Percentiles rank a stretch among this genome's conserved stretches.
phyloP scores from a whole-genome alignment of 2,329 filamentous ascomycete species.

The Pestalotiopsis sp. region DNA sequence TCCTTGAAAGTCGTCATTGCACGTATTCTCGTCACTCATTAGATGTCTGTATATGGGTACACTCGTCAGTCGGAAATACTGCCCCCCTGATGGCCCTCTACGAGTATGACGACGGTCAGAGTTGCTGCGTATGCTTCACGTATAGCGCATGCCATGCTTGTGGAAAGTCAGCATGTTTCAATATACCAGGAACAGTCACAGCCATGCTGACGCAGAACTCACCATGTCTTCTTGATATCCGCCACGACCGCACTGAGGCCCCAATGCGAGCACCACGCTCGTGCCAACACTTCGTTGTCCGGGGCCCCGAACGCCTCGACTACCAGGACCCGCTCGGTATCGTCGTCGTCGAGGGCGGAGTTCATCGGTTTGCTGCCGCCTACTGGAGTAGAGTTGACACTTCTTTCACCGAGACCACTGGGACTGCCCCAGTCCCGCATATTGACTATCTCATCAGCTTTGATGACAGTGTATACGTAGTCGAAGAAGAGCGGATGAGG shows the following conservation, averaged over 20 bases:
- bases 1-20: neutral
- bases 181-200: neutral
- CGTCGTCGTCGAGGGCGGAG: slow-evolving; percentile 40
- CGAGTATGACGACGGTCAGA: slow-evolving; percentile 71
- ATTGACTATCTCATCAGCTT: slow-evolving; percentile 66
- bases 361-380: slow-evolving; percentile 24
- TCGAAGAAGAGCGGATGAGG: slow-evolving; percentile 75
- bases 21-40: neutral
- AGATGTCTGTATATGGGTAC: neutral
- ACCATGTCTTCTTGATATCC: slow-evolving; percentile 70
- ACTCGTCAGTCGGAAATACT: neutral
- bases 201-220: slow-evolving; percentile 31
- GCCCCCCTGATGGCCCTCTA: slow-evolving; percentile 48
- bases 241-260: slow-evolving; percentile 73
- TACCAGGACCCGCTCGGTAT: slow-evolving; percentile 69
- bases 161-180: slow-evolving; percentile 18
- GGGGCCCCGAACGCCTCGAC: slow-evolving; percentile 73
- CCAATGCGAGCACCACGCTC: slow-evolving; percentile 79
- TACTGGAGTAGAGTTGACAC: slow-evolving; percentile 25
- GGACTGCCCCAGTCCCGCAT: slow-evolving; percentile 67
- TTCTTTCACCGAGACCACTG: slow-evolving; percentile 16
- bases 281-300: slow-evolving; percentile 76
- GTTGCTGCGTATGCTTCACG: slow-evolving; percentile 76
- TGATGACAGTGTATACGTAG: slow-evolving; percentile 62
- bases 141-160: slow-evolving; percentile 72